phyloP scores from a whole-genome alignment of 2,329 filamentous ascomycete species.

The Ambrosiella cleistominuta region DNA sequence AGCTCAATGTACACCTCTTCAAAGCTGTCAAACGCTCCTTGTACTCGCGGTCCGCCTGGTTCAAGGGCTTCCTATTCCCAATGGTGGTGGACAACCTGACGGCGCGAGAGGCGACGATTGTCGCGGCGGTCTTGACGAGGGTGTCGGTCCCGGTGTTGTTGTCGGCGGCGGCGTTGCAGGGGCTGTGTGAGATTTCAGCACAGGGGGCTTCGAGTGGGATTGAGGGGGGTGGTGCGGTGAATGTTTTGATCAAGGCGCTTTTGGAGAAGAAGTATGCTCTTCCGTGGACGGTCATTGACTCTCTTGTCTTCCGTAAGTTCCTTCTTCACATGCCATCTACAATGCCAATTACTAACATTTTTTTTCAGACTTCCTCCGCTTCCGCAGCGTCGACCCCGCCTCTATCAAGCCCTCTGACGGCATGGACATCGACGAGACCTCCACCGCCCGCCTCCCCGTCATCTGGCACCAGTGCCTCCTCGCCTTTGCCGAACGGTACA shows the following conservation, averaged over 20 bases:
- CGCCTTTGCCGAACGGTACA: slow-evolving; percentile 83
- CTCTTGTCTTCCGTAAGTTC: slow-evolving; percentile 53
- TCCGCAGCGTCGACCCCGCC: slow-evolving; percentile 51
- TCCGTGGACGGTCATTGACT: slow-evolving; percentile 85
- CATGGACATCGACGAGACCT: slow-evolving; percentile 36
- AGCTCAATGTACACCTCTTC: slow-evolving; percentile 90
- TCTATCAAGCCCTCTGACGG: slow-evolving; percentile 31
- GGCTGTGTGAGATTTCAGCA: slow-evolving; percentile 84
- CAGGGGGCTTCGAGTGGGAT: slow-evolving; percentile 69
- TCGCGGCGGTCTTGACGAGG: slow-evolving; percentile 68
- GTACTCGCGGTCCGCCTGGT: slow-evolving; percentile 90
- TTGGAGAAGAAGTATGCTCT: slow-evolving; percentile 95
- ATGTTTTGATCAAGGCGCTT: slow-evolving; percentile 84
- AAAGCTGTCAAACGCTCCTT: slow-evolving; percentile 80
- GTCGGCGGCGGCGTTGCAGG: slow-evolving; percentile 78
- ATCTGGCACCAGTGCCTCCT: slow-evolving; percentile 92
- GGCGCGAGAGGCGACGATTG: slow-evolving; percentile 76
- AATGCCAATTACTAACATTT: not conserved
- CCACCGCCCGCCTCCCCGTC: slow-evolving; percentile 56
- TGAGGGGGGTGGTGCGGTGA: slow-evolving; percentile 79
- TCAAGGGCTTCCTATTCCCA: slow-evolving; percentile 90
- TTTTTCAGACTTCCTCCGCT: slow-evolving; percentile 62
- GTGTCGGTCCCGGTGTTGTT: slow-evolving; percentile 82
- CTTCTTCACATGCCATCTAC: not conserved
- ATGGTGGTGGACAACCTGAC: slow-evolving; percentile 76